A percentile compares a stretch with the other conserved stretches of the same genome.
These are phyloP conservation scores for Trematosphaeria pertusa DNA, from an alignment of 2,329 filamentous ascomycete species.

Conservation along the genomic window DNA sequence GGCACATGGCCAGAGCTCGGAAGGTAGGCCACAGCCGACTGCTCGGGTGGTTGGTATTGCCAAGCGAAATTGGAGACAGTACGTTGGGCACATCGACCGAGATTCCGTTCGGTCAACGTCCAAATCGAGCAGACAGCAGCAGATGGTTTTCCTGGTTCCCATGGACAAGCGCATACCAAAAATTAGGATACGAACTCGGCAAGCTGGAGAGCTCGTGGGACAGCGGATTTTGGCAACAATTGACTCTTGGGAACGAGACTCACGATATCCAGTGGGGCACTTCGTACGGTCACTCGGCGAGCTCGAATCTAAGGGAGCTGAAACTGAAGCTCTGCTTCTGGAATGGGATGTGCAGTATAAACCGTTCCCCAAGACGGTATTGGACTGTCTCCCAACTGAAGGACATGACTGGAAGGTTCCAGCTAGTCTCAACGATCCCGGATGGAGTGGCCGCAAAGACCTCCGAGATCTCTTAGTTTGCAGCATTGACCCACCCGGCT, in stretches of 20 bases:
- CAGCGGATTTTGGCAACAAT: slow-evolving; percentile 93
- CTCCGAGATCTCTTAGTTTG: slow-evolving; percentile 87
- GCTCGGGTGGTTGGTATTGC: slow-evolving; percentile 90
- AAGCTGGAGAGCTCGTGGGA: slow-evolving; percentile 85
- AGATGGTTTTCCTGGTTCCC: slow-evolving; percentile 92
- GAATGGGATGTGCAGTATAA: slow-evolving; percentile 98
- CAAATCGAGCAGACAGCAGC: slow-evolving; percentile 81
- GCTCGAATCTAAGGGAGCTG: slow-evolving; percentile 94
- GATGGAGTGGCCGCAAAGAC: slow-evolving; percentile 86
- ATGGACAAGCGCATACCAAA: slow-evolving; percentile 99
- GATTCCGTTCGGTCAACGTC: slow-evolving; percentile 78
- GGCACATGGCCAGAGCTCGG: slow-evolving; percentile 76
- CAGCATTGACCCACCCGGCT: slow-evolving; percentile 95
- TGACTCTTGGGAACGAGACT: slow-evolving; percentile 93
- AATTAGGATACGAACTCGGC: slow-evolving; percentile 89
- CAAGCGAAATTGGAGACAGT: slow-evolving; percentile 97
- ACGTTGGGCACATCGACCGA: slow-evolving; percentile 92
- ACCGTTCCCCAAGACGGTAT: slow-evolving; percentile 92
- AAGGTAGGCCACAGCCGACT: slow-evolving; percentile 85
- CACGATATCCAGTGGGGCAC: slow-evolving; percentile 89
- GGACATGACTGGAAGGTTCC: slow-evolving; percentile 96
- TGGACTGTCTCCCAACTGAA: slow-evolving; percentile 90
- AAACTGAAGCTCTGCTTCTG: slow-evolving; percentile 91
- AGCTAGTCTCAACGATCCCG: slow-evolving; percentile 75
- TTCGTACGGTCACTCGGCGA: slow-evolving; percentile 93